Conservation (phyloP, 2,329 filamentous ascomycete species). For the Pestalotiopsis sp. region DNA sequence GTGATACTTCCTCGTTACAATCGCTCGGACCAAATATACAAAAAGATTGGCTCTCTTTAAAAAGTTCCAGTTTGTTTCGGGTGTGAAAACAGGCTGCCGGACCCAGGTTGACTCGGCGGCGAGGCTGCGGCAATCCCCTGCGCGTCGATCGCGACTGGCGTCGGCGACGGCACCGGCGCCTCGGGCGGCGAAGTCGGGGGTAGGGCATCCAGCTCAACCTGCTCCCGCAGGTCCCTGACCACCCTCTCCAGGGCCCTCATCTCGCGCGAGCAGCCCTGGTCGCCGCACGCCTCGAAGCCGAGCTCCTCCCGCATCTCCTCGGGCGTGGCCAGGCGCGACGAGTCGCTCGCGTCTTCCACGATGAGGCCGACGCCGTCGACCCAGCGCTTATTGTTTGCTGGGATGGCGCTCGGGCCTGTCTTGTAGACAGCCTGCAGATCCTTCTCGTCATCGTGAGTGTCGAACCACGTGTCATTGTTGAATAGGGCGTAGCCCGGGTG, state of each 20-base stretch:
- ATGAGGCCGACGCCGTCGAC: too few relatives aligned
- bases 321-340: background rate
- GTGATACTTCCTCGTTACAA: too few relatives aligned
- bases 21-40: too few relatives aligned
- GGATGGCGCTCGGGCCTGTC: too few relatives aligned
- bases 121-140: too few relatives aligned
- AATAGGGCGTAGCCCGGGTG: slow-evolving; percentile 11
- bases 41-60: too few relatives aligned
- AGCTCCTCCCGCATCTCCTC: slow-evolving; percentile 6
- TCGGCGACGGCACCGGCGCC: background rate
- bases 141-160: too few relatives aligned
- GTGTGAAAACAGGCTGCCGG: too few relatives aligned
- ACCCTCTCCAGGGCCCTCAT: background rate
- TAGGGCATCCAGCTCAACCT: background rate
- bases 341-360: background rate
- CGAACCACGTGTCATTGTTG: slow-evolving; percentile 13
- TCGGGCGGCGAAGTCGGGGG: background rate
- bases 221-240: background rate
- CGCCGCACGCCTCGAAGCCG: slow-evolving; percentile 4
- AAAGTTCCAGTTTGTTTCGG: too few relatives aligned
- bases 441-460: background rate
- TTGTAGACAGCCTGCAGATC: background rate
- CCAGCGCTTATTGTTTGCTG: background rate
- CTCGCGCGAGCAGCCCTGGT: background rate
- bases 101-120: too few relatives aligned